phyloP scores from a whole-genome alignment of 805 yeast species.

The Tetrapisispora pingtungensis region DNA sequence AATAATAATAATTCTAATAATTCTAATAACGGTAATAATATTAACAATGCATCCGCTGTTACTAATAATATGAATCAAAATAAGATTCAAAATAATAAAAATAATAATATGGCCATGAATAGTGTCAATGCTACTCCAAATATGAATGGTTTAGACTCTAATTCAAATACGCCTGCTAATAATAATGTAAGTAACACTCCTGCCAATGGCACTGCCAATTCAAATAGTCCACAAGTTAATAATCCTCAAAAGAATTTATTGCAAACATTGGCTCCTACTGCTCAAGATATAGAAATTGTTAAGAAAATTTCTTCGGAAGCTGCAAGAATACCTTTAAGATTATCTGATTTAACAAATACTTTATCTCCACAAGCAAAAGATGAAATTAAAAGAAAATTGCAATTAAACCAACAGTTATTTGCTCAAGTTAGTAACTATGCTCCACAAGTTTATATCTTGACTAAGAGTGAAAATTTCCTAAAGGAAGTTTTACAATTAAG shows the following conservation, averaged over 20 bases:
- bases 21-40: background rate
- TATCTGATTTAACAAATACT: conserved; percentile 54
- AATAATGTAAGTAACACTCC: background rate
- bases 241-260: conserved; percentile 2
- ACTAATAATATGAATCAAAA: background rate
- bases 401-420: conserved; percentile 41
- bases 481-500: conserved; percentile 69
- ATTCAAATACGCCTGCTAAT: background rate
- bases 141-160: background rate
- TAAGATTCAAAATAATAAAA: background rate
- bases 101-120: conserved; percentile 2
- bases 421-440: conserved; percentile 65
- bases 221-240: background rate
- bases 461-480: conserved; percentile 67
- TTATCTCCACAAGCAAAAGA: conserved; percentile 57
- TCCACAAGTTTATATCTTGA: conserved; percentile 66
- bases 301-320: conserved; percentile 62
- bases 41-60: background rate
- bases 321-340: conserved; percentile 50
- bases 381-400: conserved; percentile 44
- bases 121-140: background rate
- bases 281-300: conserved; percentile 52
- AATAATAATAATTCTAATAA: background rate
- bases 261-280: conserved; percentile 35
- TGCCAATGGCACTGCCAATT: conserved; percentile 5